phyloP scores from a whole-genome alignment of 2,329 filamentous ascomycete species.

The Onygena corvina region DNA sequence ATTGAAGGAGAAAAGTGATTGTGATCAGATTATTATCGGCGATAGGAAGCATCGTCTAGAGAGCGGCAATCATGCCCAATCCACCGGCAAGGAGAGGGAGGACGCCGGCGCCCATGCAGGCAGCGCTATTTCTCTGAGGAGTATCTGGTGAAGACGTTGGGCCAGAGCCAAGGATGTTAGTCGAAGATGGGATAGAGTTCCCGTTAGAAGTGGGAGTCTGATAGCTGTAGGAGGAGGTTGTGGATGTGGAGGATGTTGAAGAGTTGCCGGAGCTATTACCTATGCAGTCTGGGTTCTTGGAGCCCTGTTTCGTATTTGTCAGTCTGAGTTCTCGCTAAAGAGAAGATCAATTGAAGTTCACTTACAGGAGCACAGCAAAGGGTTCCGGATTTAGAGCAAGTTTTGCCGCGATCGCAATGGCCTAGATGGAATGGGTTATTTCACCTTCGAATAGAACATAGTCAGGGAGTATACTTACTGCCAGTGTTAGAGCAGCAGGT shows the following conservation, averaged over 20 bases:
- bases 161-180: background rate
- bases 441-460: background rate
- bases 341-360: background rate
- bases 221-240: background rate
- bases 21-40: background rate
- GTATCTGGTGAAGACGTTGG: background rate
- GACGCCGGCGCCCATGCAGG: background rate
- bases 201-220: too few relatives aligned
- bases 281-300: conserved; percentile 1
- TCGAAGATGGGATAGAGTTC: conserved; percentile 1
- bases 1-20: background rate
- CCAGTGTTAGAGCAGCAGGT: conserved; percentile 1
- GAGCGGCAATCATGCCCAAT: conserved; percentile 1
- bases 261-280: background rate
- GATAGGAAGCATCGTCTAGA: background rate
- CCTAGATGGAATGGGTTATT: background rate
- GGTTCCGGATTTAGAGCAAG: background rate
- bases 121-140: background rate
- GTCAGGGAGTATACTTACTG: background rate
- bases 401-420: background rate
- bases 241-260: background rate
- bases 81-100: conserved; percentile 4
- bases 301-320: background rate
- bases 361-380: conserved; percentile 5
- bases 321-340: background rate